Conservation (phyloP, 495 filamentous ascomycete genomes). For the Aspergillus hancockii region DNA sequence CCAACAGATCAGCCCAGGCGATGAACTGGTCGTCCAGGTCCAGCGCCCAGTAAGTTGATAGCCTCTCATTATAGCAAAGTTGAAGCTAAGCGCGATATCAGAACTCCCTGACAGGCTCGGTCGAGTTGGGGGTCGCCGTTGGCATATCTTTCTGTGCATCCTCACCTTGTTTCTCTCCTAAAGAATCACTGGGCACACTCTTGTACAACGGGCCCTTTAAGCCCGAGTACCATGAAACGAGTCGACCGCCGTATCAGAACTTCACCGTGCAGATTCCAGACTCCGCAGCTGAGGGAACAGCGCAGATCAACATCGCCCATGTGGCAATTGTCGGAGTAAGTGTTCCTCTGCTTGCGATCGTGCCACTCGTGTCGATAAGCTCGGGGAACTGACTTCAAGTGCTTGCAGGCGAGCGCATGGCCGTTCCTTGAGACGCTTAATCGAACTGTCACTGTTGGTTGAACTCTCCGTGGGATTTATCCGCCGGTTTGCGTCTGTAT, state of each 20-base stretch:
- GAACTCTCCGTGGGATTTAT: too few species aligned
- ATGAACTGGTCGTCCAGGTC: conserved; percentile 29
- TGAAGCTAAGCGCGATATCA: neutral
- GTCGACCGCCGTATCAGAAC: conserved; percentile 37
- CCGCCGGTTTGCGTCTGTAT: too few species aligned
- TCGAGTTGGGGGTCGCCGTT: conserved; percentile 35
- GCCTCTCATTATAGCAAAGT: neutral
- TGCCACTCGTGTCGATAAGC: neutral
- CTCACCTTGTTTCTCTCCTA: conserved; percentile 19
- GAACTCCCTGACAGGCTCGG: conserved; percentile 33
- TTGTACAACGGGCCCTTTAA: conserved; percentile 36
- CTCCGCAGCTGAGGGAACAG: conserved; percentile 18
- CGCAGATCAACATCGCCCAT: conserved; percentile 36
- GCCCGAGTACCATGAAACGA: conserved; percentile 33
- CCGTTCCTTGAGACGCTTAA: conserved; percentile 22
- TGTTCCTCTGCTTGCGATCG: conserved; percentile 2
- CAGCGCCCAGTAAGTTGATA: conserved; percentile 32
- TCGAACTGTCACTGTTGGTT: too few species aligned
- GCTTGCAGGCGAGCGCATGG: conserved; percentile 19
- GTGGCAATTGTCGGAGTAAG: conserved; percentile 39
- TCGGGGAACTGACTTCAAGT: neutral
- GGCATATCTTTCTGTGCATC: conserved; percentile 31
- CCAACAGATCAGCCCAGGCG: conserved; percentile 20
- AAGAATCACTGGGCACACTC: conserved; percentile 27
- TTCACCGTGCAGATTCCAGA: conserved; percentile 36